phyloP scores from a whole-genome alignment of 148 eudicot genomes.

The Simmondsia chinensis region DNA sequence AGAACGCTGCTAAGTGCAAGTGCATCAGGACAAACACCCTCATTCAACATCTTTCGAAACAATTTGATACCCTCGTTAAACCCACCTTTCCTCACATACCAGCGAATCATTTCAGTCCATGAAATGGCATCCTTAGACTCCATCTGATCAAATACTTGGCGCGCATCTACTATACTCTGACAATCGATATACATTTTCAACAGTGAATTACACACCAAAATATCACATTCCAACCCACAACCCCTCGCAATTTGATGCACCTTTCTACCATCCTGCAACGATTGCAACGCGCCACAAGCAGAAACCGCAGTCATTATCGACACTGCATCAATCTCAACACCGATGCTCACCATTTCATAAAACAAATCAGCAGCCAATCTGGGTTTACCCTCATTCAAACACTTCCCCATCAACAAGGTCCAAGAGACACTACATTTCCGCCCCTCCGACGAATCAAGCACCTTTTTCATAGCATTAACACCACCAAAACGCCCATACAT shows the following conservation, averaged over 20 bases:
- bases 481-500: constrained; percentile 47
- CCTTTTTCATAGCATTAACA: constrained; percentile 30
- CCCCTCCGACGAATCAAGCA: constrained; percentile 24
- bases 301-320: constrained; percentile 33
- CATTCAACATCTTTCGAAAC: constrained; percentile 41
- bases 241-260: constrained; percentile 40
- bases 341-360: constrained; percentile 29
- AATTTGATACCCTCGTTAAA: constrained; percentile 62
- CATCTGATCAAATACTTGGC: constrained; percentile 44
- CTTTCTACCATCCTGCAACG: constrained; percentile 38
- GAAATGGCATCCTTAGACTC: constrained; percentile 48
- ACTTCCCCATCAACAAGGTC: constrained; percentile 47
- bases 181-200: constrained; percentile 66
- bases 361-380: constrained; percentile 43
- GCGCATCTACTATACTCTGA: constrained; percentile 42
- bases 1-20: constrained; percentile 41
- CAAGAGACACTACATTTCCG: constrained; percentile 26
- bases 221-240: constrained; percentile 36
- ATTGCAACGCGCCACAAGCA: constrained; percentile 43
- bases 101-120: constrained; percentile 63
- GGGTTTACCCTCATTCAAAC: constrained; percentile 34
- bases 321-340: constrained; percentile 36
- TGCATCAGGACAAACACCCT: constrained; percentile 43
- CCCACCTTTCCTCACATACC: constrained; percentile 59
- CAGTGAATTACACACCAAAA: constrained; percentile 51